Percentiles rank a stretch among this genome's conserved stretches.
These are phyloP conservation scores for Neurospora pannonica DNA, from an alignment of 495 filamentous ascomycete genomes.

Conservation along the genomic window DNA sequence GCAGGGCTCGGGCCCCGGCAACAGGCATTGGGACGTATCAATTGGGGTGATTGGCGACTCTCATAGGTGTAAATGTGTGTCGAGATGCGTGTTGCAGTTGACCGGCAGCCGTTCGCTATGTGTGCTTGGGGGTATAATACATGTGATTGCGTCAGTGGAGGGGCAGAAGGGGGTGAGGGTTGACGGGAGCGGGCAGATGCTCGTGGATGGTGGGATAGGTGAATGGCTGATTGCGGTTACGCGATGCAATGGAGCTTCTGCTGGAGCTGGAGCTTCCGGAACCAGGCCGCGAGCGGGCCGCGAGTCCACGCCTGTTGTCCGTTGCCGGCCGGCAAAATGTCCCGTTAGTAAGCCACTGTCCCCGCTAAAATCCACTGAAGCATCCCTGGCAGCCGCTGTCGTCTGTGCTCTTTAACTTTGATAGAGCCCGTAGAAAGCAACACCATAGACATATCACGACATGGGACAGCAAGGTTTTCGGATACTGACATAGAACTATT, in stretches of 20 bases:
- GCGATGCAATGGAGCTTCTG: neutral
- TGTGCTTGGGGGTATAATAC: neutral
- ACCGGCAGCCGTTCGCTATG: neutral
- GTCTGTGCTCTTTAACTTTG: neutral
- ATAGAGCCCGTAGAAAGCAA: neutral
- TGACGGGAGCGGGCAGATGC: neutral
- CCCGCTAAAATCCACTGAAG: neutral
- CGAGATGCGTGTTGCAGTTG: neutral
- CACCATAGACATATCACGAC: neutral
- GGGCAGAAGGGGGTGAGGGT: neutral
- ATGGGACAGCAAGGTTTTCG: neutral
- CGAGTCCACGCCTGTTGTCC: neutral
- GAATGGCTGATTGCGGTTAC: neutral
- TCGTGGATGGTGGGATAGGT: neutral
- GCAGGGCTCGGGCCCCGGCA: constrained; percentile 24
- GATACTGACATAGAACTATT: neutral
- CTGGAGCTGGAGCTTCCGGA: neutral
- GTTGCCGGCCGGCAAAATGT: neutral
- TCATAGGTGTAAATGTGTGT: constrained; percentile 8
- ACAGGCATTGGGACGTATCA: constrained; percentile 17
- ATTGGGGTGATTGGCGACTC: neutral
- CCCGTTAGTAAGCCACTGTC: neutral
- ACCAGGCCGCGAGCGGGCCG: too few species aligned
- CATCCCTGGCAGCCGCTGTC: neutral
- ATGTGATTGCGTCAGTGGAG: neutral